A percentile compares a stretch with the other conserved stretches of the same genome.
Evolutionary conservation across 768 basidiomycete genomes (phyloP).

Genomic region (Strobilomyces echinocephalus): DNA sequence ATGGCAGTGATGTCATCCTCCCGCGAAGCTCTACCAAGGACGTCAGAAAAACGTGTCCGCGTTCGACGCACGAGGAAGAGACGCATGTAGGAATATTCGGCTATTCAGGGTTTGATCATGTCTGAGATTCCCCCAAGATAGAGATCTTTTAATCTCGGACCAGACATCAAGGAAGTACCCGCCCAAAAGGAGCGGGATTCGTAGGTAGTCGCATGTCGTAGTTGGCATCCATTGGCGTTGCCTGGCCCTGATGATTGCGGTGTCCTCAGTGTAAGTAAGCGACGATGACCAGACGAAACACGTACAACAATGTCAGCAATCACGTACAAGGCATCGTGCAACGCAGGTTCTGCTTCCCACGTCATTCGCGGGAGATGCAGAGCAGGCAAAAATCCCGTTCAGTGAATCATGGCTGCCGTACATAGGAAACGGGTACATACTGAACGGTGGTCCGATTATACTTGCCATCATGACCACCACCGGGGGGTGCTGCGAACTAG

Average conservation of each 20-base stretch:
- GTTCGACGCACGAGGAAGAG: too few species aligned
- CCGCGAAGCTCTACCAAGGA: too few species aligned
- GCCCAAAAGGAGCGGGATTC: too few species aligned
- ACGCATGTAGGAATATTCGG: too few species aligned
- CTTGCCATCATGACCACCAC: conserved; percentile 5
- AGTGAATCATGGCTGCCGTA: not conserved
- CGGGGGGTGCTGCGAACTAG: not conserved
- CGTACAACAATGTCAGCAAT: conserved; percentile 10
- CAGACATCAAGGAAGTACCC: too few species aligned
- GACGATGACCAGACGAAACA: not conserved
- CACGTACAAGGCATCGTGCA: not conserved
- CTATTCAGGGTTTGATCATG: too few species aligned
- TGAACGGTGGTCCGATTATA: conserved; percentile 3
- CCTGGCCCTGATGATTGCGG: not conserved
- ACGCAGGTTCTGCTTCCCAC: not conserved
- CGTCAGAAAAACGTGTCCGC: too few species aligned
- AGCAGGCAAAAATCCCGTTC: conserved; percentile 6
- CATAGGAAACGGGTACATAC: conserved; percentile 2
- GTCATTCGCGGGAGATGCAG: conserved; percentile 4
- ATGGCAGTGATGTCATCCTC: too few species aligned
- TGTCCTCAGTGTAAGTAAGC: not conserved
- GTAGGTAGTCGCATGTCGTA: too few species aligned
- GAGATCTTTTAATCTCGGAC: too few species aligned
- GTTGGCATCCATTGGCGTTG: too few species aligned
- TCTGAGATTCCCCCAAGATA: too few species aligned